These are phyloP conservation scores for Saccharum officinarum DNA, from an alignment of 176 grass and related monocot genomes.

Conservation along the genomic window DNA sequence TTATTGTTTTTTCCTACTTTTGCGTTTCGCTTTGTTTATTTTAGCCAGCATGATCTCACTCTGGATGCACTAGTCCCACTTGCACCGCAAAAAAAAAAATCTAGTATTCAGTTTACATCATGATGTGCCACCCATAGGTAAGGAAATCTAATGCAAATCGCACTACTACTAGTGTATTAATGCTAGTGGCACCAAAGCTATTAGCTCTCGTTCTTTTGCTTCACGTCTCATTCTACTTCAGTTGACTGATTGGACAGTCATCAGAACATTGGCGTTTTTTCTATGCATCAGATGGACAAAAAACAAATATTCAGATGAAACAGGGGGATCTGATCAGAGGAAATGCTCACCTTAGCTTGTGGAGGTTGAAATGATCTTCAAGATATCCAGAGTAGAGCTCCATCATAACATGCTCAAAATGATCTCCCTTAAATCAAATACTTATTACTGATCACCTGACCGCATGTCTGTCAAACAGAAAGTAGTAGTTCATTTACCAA, in stretches of 20 bases:
- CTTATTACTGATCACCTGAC: conserved; percentile 10
- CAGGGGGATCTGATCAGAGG: neutral
- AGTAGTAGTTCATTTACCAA: neutral
- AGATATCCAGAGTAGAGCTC: conserved; percentile 81
- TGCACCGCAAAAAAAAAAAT: conserved; percentile 27
- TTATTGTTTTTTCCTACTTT: neutral
- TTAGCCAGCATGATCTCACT: conserved; percentile 39
- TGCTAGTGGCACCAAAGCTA: neutral
- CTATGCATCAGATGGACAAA: neutral
- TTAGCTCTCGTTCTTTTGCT: conserved; percentile 1
- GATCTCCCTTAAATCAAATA: conserved; percentile 22
- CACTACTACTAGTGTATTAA: neutral
- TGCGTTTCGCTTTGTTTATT: conserved; percentile 3
- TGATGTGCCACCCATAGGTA: conserved; percentile 5
- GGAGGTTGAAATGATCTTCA: conserved; percentile 76
- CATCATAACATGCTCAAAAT: conserved; percentile 59
- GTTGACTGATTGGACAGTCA: conserved; percentile 12
- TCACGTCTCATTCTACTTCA: conserved; percentile 17
- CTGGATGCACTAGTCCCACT: conserved; percentile 32
- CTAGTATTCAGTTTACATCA: conserved; percentile 40
- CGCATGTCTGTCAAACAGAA: neutral
- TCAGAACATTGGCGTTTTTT: neutral
- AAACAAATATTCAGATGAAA: neutral
- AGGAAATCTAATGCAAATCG: conserved; percentile 45
- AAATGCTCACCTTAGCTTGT: conserved; percentile 55